Evolutionary conservation across 371 early-diverging fungal genomes (phyloP).

Genomic region (Modicella reniformis): DNA sequence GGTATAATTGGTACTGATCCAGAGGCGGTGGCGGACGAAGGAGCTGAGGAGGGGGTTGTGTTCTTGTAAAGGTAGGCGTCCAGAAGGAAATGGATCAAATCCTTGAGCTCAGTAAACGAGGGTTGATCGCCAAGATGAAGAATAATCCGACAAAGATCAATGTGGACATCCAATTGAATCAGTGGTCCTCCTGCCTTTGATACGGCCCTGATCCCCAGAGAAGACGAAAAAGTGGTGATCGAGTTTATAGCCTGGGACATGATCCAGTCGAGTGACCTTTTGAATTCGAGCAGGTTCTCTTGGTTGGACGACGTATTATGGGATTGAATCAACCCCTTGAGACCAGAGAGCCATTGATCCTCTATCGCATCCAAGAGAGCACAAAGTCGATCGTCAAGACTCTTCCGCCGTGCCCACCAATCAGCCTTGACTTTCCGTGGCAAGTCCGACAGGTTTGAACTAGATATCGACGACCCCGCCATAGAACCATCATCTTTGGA

Average conservation of each 20-base stretch:
- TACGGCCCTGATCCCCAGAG: slow-evolving; percentile 1
- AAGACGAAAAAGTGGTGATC: slow-evolving; percentile 9
- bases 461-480: background rate
- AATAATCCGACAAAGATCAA: slow-evolving; percentile 66
- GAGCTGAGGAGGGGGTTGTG: slow-evolving; percentile 30
- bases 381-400: slow-evolving; percentile 74
- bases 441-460: slow-evolving; percentile 27
- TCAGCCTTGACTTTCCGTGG: slow-evolving; percentile 67
- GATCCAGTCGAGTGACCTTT: slow-evolving; percentile 36
- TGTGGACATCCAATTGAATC: slow-evolving; percentile 57
- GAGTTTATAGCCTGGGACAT: slow-evolving; percentile 33
- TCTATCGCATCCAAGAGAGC: slow-evolving; percentile 72
- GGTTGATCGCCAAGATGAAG: slow-evolving; percentile 67
- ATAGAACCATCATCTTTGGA: slow-evolving; percentile 1
- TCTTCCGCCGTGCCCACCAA: slow-evolving; percentile 84
- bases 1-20: slow-evolving; percentile 35
- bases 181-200: background rate
- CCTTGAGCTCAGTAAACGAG: slow-evolving; percentile 64
- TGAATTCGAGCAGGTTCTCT: slow-evolving; percentile 31
- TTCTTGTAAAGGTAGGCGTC: slow-evolving; percentile 69
- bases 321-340: slow-evolving; percentile 61
- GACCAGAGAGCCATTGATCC: slow-evolving; percentile 84
- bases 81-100: slow-evolving; percentile 75
- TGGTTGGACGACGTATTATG: slow-evolving; percentile 30
- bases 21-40: slow-evolving; percentile 58